A percentile compares a stretch with the other conserved stretches of the same genome.
phyloP scores from a whole-genome alignment of 2,329 filamentous ascomycete genomes.

The Emergomyces pasteurianus region DNA sequence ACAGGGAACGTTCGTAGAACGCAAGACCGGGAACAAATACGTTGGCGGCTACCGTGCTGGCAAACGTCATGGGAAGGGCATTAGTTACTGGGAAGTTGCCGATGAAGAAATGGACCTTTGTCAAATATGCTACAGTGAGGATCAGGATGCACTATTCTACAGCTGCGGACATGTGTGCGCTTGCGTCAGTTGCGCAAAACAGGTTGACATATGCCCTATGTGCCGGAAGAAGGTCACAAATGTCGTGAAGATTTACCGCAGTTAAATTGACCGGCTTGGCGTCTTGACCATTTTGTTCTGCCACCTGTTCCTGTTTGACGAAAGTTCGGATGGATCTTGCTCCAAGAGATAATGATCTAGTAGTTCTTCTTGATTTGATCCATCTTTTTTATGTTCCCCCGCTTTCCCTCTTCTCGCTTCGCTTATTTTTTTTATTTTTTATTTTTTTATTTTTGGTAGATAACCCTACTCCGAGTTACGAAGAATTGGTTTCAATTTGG shows the following conservation, averaged over 20 bases:
- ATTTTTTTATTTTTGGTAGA: not conserved
- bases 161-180: conserved; percentile 53
- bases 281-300: not conserved
- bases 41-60: conserved; percentile 50
- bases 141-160: conserved; percentile 49
- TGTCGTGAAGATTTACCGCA: conserved; percentile 46
- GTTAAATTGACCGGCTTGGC: conserved; percentile 14
- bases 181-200: conserved; percentile 46
- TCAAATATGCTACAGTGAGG: conserved; percentile 50
- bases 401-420: not conserved
- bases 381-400: not conserved
- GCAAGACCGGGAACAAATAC: conserved; percentile 47
- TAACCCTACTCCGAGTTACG: not conserved
- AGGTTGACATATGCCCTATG: conserved; percentile 49
- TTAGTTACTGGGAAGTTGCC: conserved; percentile 49
- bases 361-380: not conserved
- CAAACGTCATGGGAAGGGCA: conserved; percentile 49
- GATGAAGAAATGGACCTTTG: conserved; percentile 49
- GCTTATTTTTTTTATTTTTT: not conserved
- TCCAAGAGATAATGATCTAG: not conserved
- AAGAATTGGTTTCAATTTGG: not conserved
- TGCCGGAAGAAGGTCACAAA: conserved; percentile 46
- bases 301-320: not conserved
- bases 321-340: not conserved
- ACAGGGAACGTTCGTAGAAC: conserved; percentile 45